These are phyloP conservation scores for Apophysomyces elegans DNA, from an alignment of 371 early-diverging fungal genomes.

Conservation along the genomic window DNA sequence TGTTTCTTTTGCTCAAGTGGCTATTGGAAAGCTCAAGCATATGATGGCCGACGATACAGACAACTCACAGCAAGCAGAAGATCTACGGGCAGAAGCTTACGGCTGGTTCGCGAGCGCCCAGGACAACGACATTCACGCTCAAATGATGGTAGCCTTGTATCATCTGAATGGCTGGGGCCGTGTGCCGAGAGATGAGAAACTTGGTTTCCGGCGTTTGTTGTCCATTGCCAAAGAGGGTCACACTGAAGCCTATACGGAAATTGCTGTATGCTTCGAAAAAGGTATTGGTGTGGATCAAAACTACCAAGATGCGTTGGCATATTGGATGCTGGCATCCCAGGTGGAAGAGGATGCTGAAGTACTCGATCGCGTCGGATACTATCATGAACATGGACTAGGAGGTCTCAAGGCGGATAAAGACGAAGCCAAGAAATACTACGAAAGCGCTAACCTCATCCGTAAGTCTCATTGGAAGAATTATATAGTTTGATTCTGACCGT, in stretches of 20 bases:
- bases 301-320: conserved; percentile 17
- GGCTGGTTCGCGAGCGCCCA: conserved; percentile 18
- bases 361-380: conserved; percentile 16
- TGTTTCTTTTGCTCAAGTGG: conserved; percentile 22
- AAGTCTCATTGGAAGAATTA: background rate
- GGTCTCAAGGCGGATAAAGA: background rate
- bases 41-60: conserved; percentile 13
- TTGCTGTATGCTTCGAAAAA: conserved; percentile 32
- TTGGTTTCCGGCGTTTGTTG: conserved; percentile 20
- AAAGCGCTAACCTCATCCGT: background rate
- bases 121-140: conserved; percentile 18
- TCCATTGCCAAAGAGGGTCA: conserved; percentile 22
- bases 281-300: conserved; percentile 27
- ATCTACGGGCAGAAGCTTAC: conserved; percentile 21
- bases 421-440: conserved; percentile 9
- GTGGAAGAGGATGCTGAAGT: conserved; percentile 23
- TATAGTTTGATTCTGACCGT: no score
- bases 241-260: conserved; percentile 20
- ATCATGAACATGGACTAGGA: conserved; percentile 21
- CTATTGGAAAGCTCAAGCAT: conserved; percentile 27
- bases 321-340: conserved; percentile 23
- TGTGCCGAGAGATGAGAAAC: conserved; percentile 13
- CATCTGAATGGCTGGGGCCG: conserved; percentile 34
- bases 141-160: conserved; percentile 33
- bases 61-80: background rate